phyloP scores from a whole-genome alignment of 2,329 filamentous ascomycete species.

The Fusarium pseudocircinatum region DNA sequence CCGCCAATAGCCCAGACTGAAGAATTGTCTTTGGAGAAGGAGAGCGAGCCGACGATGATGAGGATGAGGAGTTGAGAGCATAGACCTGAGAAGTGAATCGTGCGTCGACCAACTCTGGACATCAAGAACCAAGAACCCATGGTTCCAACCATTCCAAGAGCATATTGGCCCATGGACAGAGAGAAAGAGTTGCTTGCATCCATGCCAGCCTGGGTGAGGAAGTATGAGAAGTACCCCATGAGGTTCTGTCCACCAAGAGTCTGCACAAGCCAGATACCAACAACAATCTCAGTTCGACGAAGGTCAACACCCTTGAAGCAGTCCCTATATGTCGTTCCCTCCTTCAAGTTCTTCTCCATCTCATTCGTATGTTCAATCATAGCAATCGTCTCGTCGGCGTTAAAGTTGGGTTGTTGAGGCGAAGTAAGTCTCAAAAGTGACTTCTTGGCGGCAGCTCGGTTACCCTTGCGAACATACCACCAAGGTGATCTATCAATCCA shows the following conservation, averaged over 20 bases:
- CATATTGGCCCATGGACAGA: constrained; percentile 59
- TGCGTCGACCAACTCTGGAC: constrained; percentile 59
- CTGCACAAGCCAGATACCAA: constrained; percentile 60
- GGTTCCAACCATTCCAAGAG: constrained; percentile 61
- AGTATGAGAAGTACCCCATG: constrained; percentile 61
- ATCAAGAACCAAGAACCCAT: constrained; percentile 62
- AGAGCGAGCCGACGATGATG: constrained; percentile 53
- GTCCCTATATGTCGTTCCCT: constrained; percentile 58
- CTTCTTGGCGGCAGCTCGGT: constrained; percentile 52
- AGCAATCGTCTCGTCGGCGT: constrained; percentile 59
- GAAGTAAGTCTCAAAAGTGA: constrained; percentile 56
- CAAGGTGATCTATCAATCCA: constrained; percentile 55
- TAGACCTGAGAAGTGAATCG: constrained; percentile 59
- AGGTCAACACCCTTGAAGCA: constrained; percentile 63
- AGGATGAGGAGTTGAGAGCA: constrained; percentile 53
- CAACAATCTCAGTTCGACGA: constrained; percentile 63
- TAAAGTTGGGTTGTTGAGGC: constrained; percentile 50
- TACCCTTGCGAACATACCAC: constrained; percentile 59
- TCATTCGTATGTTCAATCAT: constrained; percentile 66
- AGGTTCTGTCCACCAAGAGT: constrained; percentile 59
- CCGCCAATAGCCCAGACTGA: constrained; percentile 56
- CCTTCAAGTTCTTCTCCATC: constrained; percentile 55
- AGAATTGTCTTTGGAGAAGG: constrained; percentile 47
- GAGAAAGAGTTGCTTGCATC: constrained; percentile 55
- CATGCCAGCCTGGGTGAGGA: constrained; percentile 58